These are phyloP conservation scores for Quercus alba DNA, from an alignment of 306 rosid genomes.

Conservation along the genomic window DNA sequence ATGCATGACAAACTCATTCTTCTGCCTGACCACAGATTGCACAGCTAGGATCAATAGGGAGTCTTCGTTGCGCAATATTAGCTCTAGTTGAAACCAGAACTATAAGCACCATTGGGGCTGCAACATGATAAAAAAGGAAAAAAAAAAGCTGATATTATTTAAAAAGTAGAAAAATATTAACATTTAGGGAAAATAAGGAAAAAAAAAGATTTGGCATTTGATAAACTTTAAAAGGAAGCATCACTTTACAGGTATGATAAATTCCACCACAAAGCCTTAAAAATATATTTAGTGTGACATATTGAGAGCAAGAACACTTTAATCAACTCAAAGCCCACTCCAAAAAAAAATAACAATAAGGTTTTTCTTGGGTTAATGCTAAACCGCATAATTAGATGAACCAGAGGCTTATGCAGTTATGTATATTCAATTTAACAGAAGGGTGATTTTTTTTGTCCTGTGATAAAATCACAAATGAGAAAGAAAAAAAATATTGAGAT, in stretches of 20 bases:
- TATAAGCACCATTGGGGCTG: slow-evolving; percentile 97
- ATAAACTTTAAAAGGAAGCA: not conserved
- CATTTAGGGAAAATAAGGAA: not conserved
- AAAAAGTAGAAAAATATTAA: not conserved
- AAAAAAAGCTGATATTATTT: slow-evolving; percentile 9
- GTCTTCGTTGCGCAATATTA: too few species aligned
- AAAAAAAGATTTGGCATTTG: not conserved
- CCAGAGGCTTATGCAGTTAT: too few species aligned
- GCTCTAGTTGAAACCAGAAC: slow-evolving; percentile 2
- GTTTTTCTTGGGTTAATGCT: not conserved
- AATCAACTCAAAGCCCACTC: not conserved
- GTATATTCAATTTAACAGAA: too few species aligned
- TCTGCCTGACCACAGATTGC: too few species aligned
- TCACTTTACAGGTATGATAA: slow-evolving; percentile 7
- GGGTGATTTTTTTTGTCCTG: too few species aligned
- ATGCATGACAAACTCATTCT: too few species aligned
- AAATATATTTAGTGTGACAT: not conserved
- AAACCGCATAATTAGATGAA: not conserved
- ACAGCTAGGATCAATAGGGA: too few species aligned
- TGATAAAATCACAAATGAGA: too few species aligned
- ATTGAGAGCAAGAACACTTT: not conserved
- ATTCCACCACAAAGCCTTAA: not conserved
- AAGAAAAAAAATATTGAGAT: too few species aligned
- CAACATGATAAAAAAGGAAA: slow-evolving; percentile 21
- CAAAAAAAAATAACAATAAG: not conserved